These are phyloP conservation scores for Claviceps paspali DNA, from an alignment of 2,329 filamentous ascomycete genomes.

Conservation along the genomic window DNA sequence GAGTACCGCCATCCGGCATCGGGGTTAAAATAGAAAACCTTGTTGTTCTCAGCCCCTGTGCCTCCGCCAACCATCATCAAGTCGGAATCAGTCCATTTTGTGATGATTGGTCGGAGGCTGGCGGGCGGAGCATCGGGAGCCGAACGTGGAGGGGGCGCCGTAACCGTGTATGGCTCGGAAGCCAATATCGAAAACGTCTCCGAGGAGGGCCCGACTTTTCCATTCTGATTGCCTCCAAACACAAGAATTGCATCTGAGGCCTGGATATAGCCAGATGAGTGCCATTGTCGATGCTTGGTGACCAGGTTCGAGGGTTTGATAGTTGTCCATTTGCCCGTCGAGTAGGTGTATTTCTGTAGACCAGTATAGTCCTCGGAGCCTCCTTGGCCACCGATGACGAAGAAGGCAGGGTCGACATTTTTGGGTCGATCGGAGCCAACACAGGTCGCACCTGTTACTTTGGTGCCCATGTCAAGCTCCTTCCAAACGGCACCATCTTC, in stretches of 20 bases:
- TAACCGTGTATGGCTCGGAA: conserved; percentile 46
- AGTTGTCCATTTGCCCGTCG: conserved; percentile 36
- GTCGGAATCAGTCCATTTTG: conserved; percentile 57
- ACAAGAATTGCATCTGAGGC: conserved; percentile 58
- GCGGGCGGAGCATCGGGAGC: conserved; percentile 32
- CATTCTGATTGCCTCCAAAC: conserved; percentile 61
- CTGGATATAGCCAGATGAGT: conserved; percentile 62
- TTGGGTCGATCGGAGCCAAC: conserved; percentile 52
- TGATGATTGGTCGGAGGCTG: conserved; percentile 48
- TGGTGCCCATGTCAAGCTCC: conserved; percentile 45
- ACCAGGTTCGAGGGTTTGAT: conserved; percentile 30
- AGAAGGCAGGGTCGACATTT: conserved; percentile 47
- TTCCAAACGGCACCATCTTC: conserved; percentile 58
- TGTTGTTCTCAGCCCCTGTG: conserved; percentile 31
- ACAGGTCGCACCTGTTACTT: conserved; percentile 63
- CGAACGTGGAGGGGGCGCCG: conserved; percentile 41
- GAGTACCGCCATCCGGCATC: conserved; percentile 50
- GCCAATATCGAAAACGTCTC: conserved; percentile 63
- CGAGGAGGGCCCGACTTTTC: conserved; percentile 41
- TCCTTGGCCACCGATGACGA: conserved; percentile 61
- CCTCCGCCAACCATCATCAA: conserved; percentile 62
- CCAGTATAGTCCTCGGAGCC: conserved; percentile 47
- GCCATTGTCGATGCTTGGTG: conserved; percentile 55
- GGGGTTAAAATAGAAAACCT: conserved; percentile 58
- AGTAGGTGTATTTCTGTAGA: conserved; percentile 51